Evolutionary conservation across 2,329 filamentous ascomycete species (phyloP).

Genomic region (Fusarium mexicanum): DNA sequence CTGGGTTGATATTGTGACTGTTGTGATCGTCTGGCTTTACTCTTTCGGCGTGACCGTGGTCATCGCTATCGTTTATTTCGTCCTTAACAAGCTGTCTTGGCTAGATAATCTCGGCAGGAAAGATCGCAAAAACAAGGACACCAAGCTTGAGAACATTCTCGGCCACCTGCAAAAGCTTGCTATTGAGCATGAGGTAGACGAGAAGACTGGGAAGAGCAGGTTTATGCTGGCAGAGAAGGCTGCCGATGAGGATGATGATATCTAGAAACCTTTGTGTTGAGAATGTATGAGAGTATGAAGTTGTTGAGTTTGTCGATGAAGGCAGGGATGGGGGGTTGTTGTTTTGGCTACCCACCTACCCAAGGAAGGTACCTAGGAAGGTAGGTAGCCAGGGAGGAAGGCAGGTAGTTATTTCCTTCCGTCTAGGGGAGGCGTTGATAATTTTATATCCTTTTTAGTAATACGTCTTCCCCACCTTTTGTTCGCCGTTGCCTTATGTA

Average conservation of each 20-base stretch:
- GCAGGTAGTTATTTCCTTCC: neutral
- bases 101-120: conserved; percentile 20
- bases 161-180: conserved; percentile 26
- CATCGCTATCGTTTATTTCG: conserved; percentile 23
- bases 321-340: rapidly evolving
- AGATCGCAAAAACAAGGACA: conserved; percentile 23
- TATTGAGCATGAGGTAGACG: conserved; percentile 23
- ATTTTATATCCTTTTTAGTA: neutral
- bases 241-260: conserved; percentile 23
- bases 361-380: neutral
- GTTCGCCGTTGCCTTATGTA: neutral
- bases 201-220: conserved; percentile 29
- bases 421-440: no score
- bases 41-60: conserved; percentile 24
- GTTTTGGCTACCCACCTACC: neutral
- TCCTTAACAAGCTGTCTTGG: conserved; percentile 30
- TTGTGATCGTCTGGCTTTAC: conserved; percentile 25
- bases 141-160: conserved; percentile 20
- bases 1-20: conserved; percentile 22
- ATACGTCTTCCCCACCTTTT: neutral
- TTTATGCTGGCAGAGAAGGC: conserved; percentile 16
- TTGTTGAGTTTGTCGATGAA: neutral
- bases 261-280: neutral
- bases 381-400: neutral
- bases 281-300: neutral